Evolutionary conservation across 768 basidiomycete species (phyloP), one percentile per base, ranked within the genome.

Genomic region (Amanita muscaria): DNA sequence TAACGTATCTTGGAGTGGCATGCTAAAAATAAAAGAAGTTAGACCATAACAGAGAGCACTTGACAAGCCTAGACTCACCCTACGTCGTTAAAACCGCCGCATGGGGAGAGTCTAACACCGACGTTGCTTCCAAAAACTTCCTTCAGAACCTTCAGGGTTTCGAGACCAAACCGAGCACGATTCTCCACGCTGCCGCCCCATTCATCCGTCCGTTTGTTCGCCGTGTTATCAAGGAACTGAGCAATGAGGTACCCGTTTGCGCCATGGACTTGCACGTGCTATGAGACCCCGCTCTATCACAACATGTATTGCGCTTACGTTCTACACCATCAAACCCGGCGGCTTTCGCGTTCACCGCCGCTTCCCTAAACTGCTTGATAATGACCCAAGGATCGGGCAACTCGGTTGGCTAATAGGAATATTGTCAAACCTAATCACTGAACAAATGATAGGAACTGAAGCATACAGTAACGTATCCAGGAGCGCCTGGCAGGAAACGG

Each of bases 171-270:
- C 3, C 76, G 62, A 1, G 67, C 55, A n/a, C 80, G 69, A 56
- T 78, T 78, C 58, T 77, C 74, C 32, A 72, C 48, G 31, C 68
- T 71, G 4, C 80, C 81, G 7, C 80, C 80, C 65, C 74, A 84
- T 42, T 68, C 55, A 59, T 79, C 79, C 11, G 69, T 74, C 15
- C 77, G 69, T 29, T 65, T 53, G 59, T 80, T 79, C 15, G 69
- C 56, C 2, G 56, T 64, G 38, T 54, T 59, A 46, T 77, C 72
- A 14, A n/a, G n/a, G n/a, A n/a, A n/a, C n/a, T n/a, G n/a, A n/a
- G n/a, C n/a, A n/a, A n/a, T n/a, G n/a, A n/a, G 56, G 64, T 70
- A 72, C 0, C 72, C 72, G 42, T 64, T 64, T 8, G 69, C 69
- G 14, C 65, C 64, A 39, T 68, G 67, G 52, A 78, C 58, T 72